A percentile compares a stretch with the other conserved stretches of the same genome.
These are phyloP conservation scores for Pseudogymnoascus sp. DNA, from an alignment of 2,329 filamentous ascomycete species.

Conservation along the genomic window DNA sequence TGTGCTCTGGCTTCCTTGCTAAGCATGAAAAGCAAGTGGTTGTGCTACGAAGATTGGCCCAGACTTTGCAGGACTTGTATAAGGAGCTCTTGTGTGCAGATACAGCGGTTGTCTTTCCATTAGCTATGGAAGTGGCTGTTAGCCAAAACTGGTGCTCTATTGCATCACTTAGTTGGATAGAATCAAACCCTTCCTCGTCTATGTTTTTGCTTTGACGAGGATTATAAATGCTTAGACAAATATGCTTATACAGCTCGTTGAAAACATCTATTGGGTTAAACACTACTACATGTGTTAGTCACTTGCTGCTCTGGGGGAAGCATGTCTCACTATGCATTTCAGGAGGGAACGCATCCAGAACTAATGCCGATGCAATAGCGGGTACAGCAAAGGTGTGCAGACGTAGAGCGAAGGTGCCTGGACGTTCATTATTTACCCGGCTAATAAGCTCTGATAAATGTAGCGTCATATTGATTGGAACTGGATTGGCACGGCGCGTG, in stretches of 20 bases:
- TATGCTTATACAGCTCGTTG: neutral
- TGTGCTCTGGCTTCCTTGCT: neutral
- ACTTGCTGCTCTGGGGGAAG: too few relatives aligned
- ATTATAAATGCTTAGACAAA: neutral
- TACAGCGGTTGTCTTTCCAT: neutral
- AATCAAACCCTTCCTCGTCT: neutral
- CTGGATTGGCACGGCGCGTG: constrained; percentile 10
- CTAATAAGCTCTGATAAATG: constrained; percentile 12
- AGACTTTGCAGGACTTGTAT: neutral
- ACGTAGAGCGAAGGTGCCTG: neutral
- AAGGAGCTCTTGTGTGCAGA: neutral
- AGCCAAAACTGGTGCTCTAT: neutral
- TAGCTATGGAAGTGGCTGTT: neutral
- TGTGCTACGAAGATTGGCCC: neutral
- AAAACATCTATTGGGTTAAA: constrained; percentile 13
- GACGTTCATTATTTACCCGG: neutral
- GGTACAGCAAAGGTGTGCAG: constrained; percentile 14
- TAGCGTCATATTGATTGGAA: constrained; percentile 9
- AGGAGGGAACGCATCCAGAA: constrained; percentile 20
- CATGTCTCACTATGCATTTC: constrained; percentile 18
- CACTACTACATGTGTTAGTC: neutral
- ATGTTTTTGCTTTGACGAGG: neutral
- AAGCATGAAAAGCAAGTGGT: neutral
- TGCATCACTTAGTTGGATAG: neutral
- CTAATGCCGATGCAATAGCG: constrained; percentile 17